Percentiles rank a stretch among this genome's conserved stretches.
Evolutionary conservation across 2,329 filamentous ascomycete genomes (phyloP).

Genomic region (Cryphonectria carpinicola): DNA sequence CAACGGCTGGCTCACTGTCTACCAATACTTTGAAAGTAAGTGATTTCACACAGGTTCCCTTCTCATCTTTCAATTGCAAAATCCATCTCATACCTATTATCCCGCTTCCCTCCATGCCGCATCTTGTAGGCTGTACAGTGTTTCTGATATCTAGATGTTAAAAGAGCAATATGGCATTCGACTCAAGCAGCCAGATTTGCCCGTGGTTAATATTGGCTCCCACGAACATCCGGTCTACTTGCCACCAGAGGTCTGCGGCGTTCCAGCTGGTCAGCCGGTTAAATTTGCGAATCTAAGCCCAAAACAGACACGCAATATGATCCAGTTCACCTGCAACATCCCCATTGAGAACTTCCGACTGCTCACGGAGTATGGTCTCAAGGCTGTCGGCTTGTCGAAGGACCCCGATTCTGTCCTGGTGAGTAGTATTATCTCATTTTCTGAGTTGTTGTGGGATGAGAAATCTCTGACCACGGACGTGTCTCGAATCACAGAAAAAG

Average conservation of each 20-base stretch:
- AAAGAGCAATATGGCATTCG: slow-evolving; percentile 49
- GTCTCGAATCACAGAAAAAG: background rate
- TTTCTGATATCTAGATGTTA: background rate
- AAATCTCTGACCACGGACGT: background rate
- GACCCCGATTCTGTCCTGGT: slow-evolving; percentile 42
- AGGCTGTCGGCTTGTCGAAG: slow-evolving; percentile 33
- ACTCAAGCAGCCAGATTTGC: slow-evolving; percentile 52
- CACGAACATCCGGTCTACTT: slow-evolving; percentile 57
- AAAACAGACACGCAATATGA: slow-evolving; percentile 63
- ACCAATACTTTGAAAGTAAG: background rate
- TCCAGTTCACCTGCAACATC: slow-evolving; percentile 59
- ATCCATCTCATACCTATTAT: background rate
- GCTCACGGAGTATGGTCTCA: slow-evolving; percentile 54
- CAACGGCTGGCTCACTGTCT: slow-evolving; percentile 15
- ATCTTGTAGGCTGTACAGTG: background rate
- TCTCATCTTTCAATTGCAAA: no score
- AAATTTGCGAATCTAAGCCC: slow-evolving; percentile 31
- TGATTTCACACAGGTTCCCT: background rate
- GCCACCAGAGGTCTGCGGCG: slow-evolving; percentile 59
- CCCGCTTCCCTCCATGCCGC: background rate
- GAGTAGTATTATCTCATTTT: background rate
- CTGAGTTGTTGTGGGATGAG: background rate
- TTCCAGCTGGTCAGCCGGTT: slow-evolving; percentile 55
- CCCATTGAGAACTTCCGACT: slow-evolving; percentile 54
- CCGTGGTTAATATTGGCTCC: slow-evolving; percentile 64